Conservation (phyloP, 805 yeast species). For the Aciculoconidium aculeatum region DNA sequence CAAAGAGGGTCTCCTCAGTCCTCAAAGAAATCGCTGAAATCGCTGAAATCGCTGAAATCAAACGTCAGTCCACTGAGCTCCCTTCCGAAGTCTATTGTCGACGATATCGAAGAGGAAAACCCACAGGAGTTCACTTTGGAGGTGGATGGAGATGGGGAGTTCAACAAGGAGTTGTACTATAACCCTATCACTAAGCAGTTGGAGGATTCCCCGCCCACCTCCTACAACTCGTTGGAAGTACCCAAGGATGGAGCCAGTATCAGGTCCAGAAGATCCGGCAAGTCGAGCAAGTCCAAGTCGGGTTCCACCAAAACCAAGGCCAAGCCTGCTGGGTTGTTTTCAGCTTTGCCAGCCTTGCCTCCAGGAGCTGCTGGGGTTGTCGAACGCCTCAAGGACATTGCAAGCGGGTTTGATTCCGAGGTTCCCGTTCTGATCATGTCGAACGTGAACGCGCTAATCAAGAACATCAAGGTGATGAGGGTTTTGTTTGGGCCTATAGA, state of each 20-base stretch:
- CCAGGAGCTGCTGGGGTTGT: neutral
- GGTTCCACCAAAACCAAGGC: neutral
- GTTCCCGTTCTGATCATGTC: slow-evolving; percentile 20
- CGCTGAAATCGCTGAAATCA: neutral
- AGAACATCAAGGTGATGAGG: slow-evolving; percentile 29
- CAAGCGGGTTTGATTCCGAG: slow-evolving; percentile 2
- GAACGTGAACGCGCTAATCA: slow-evolving; percentile 27
- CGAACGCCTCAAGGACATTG: slow-evolving; percentile 1
- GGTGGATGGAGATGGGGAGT: slow-evolving; percentile 18
- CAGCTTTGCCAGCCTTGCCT: too few relatives aligned
- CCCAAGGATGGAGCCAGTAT: neutral
- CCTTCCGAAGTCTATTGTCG: slow-evolving; percentile 5
- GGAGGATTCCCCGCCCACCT: slow-evolving; percentile 21
- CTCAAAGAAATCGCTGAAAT: neutral
- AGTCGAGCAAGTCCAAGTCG: neutral
- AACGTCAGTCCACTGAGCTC: neutral
- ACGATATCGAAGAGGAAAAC: slow-evolving; percentile 6
- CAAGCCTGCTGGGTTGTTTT: neutral
- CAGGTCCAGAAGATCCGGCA: neutral
- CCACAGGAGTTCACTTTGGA: slow-evolving; percentile 26
- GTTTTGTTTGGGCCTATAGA: slow-evolving; percentile 37
- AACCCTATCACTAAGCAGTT: slow-evolving; percentile 30
- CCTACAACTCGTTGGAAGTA: slow-evolving; percentile 7
- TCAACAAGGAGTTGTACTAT: slow-evolving; percentile 23
- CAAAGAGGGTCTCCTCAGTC: neutral